A percentile compares a stretch with the other conserved stretches of the same genome.
Evolutionary conservation across 2,329 filamentous ascomycete genomes (phyloP).

Genomic region (Pseudocercospora macadamiae): DNA sequence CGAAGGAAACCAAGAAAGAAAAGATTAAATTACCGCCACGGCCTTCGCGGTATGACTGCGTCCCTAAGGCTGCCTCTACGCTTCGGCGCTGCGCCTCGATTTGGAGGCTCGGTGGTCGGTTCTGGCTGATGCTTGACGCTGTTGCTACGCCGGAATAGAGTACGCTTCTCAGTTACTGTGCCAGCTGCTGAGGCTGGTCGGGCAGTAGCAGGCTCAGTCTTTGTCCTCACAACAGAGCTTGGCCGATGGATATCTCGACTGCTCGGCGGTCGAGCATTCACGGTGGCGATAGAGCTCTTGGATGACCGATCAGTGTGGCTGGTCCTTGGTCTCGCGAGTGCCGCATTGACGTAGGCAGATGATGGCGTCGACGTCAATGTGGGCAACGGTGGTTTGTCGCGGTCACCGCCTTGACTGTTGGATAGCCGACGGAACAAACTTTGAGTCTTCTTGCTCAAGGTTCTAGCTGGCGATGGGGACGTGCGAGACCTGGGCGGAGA

Average conservation of each 20-base stretch:
- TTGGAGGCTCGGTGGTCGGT: neutral
- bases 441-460: constrained; percentile 35
- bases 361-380: constrained; percentile 27
- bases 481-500: constrained; percentile 22
- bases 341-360: constrained; percentile 21
- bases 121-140: constrained; percentile 16
- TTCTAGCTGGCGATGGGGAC: constrained; percentile 31
- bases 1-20: neutral
- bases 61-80: constrained; percentile 31
- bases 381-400: constrained; percentile 24
- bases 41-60: constrained; percentile 24
- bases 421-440: constrained; percentile 39
- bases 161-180: constrained; percentile 19
- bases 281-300: constrained; percentile 2
- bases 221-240: constrained; percentile 15
- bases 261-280: constrained; percentile 14
- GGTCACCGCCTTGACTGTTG: constrained; percentile 28
- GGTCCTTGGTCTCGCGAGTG: constrained; percentile 24
- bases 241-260: constrained; percentile 18
- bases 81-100: constrained; percentile 14
- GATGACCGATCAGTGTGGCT: constrained; percentile 24
- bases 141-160: constrained; percentile 25
- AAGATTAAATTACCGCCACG: constrained; percentile 24
- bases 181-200: constrained; percentile 23
- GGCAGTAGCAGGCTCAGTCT: constrained; percentile 19